Percentiles rank a stretch among this genome's conserved stretches.
These are phyloP conservation scores for Tanacetum coccineum DNA, from an alignment of 129 eudicot genomes.

Conservation along the genomic window DNA sequence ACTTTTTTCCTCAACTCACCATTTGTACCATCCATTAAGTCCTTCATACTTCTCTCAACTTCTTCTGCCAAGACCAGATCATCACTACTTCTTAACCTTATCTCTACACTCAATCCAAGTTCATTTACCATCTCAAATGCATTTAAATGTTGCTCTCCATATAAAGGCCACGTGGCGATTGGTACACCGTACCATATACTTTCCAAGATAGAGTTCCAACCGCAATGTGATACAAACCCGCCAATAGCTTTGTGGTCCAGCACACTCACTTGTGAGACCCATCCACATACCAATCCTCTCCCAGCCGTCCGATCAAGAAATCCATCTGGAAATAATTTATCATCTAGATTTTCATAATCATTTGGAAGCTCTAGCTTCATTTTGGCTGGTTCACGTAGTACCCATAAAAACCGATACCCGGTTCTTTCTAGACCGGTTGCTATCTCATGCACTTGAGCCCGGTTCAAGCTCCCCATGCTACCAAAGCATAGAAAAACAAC, in stretches of 20 bases:
- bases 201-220: conserved; percentile 40
- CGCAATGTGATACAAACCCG: conserved; percentile 51
- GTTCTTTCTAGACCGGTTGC: conserved; percentile 30
- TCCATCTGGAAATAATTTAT: conserved; percentile 31
- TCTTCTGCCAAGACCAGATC: conserved; percentile 30
- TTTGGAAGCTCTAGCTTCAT: not conserved
- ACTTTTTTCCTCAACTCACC: conserved; percentile 19
- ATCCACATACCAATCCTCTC: conserved; percentile 33
- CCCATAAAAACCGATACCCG: conserved; percentile 44
- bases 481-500: conserved; percentile 54
- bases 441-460: conserved; percentile 29
- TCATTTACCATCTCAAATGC: conserved; percentile 36
- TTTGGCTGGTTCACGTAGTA: conserved; percentile 21
- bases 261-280: conserved; percentile 45
- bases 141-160: conserved; percentile 40
- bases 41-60: conserved; percentile 27
- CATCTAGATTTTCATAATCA: conserved; percentile 18
- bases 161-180: conserved; percentile 40
- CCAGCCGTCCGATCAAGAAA: conserved; percentile 26
- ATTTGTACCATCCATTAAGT: conserved; percentile 25
- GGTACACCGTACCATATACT: conserved; percentile 32
- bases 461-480: conserved; percentile 32
- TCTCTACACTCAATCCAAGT: conserved; percentile 30
- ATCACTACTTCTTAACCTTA: conserved; percentile 10
- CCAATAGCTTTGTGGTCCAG: conserved; percentile 31